Conservation (phyloP, 805 yeast genomes). For the Teunomyces panamensis region DNA sequence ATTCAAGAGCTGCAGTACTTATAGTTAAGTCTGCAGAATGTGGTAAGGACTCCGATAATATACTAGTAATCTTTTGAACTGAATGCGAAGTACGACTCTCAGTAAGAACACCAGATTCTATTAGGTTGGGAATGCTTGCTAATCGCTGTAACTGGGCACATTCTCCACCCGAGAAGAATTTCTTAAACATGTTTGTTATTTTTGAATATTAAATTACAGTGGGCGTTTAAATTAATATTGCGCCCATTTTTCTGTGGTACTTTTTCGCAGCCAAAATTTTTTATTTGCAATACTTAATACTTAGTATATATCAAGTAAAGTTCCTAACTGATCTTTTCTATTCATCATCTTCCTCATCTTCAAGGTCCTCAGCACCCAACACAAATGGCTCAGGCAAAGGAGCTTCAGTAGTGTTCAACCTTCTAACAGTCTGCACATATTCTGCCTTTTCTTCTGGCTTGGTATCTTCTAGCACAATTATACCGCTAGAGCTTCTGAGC, state of each 20-base stretch:
- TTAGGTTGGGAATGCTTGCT: neutral
- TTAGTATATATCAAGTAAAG: neutral
- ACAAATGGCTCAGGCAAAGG: constrained; percentile 71
- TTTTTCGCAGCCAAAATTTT: constrained; percentile 1
- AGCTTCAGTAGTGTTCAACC: constrained; percentile 68
- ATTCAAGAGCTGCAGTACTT: neutral
- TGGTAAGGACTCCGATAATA: neutral
- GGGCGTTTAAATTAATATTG: neutral
- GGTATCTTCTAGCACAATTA: constrained; percentile 67
- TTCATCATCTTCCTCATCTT: constrained; percentile 23
- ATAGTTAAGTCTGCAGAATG: neutral
- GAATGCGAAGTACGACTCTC: neutral
- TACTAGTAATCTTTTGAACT: neutral
- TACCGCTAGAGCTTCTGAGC: constrained; percentile 65
- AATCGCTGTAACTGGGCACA: neutral
- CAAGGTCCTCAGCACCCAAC: constrained; percentile 54
- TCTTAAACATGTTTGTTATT: neutral
- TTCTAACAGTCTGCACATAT: constrained; percentile 80
- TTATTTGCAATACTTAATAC: neutral
- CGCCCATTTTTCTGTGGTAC: neutral
- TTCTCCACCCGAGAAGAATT: neutral
- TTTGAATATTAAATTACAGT: neutral
- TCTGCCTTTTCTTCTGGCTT: constrained; percentile 59
- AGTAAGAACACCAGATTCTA: neutral
- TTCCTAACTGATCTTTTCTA: neutral